Percentiles rank a stretch among this genome's conserved stretches.
phyloP scores from a whole-genome alignment of 441 rosid species.

The Theobroma grandiflorum region DNA sequence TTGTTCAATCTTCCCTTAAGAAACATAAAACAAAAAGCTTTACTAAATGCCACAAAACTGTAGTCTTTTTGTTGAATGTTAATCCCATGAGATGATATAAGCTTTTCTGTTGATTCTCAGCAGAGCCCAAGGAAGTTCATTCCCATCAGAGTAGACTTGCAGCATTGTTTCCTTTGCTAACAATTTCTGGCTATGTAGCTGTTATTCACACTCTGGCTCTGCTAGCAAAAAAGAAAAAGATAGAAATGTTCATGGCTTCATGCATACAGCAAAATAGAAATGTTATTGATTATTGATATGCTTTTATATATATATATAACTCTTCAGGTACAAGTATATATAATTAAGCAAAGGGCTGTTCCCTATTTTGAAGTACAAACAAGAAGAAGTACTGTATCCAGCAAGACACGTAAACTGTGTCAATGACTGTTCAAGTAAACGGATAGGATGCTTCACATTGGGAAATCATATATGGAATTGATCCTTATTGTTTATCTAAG shows the following conservation, averaged over 20 bases:
- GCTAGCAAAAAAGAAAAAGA: not conserved
- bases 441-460: not conserved
- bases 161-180: slow-evolving; percentile 16
- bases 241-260: no score
- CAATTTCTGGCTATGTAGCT: slow-evolving; percentile 1
- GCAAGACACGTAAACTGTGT: not conserved
- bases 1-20: not conserved
- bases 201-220: slow-evolving; percentile 7
- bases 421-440: not conserved
- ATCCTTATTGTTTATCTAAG: slow-evolving; percentile 9
- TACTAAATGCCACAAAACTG: not conserved
- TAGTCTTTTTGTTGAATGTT: not conserved
- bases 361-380: not conserved
- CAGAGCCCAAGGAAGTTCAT: not conserved
- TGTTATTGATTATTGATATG: no score
- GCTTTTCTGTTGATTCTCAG: not conserved
- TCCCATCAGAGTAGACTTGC: not conserved
- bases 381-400: not conserved
- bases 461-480: not conserved
- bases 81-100: not conserved
- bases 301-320: no score
- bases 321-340: not conserved
- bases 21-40: not conserved
- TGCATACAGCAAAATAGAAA: no score
- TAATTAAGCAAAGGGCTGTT: not conserved